These are phyloP conservation scores for Golubevia sp. DNA, from an alignment of 1,284 basidiomycete species.

Conservation along the genomic window DNA sequence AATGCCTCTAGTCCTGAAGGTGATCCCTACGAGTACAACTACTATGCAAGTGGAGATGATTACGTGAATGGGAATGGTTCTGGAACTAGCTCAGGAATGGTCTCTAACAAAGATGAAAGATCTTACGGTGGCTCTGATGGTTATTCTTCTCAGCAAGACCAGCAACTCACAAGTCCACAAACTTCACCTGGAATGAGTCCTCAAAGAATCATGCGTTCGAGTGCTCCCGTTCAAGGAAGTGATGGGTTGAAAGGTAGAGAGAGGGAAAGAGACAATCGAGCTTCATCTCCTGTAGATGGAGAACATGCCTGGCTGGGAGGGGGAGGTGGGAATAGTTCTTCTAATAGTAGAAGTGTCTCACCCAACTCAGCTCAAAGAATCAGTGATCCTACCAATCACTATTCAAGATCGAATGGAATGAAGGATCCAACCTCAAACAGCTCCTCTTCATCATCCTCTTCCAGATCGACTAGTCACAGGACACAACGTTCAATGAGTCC, in stretches of 20 bases:
- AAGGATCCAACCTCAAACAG: too few species aligned
- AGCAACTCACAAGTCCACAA: constrained; percentile 11
- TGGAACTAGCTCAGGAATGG: too few species aligned
- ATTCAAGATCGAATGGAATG: background rate
- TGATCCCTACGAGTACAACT: background rate
- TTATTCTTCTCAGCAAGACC: background rate
- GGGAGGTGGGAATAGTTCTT: constrained; percentile 3
- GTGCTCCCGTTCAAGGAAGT: background rate
- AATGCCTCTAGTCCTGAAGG: constrained; percentile 22
- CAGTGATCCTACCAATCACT: background rate
- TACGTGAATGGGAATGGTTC: background rate
- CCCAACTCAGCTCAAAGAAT: constrained; percentile 2
- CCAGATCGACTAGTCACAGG: too few species aligned
- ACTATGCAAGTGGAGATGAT: background rate
- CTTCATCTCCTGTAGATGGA: too few species aligned
- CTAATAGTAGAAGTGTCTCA: background rate
- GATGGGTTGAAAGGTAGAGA: background rate
- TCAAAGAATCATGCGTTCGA: background rate
- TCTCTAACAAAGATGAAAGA: constrained; percentile 5
- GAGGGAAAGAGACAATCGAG: too few species aligned
- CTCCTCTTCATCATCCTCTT: background rate
- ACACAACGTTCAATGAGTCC: background rate
- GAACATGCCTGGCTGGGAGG: constrained; percentile 11
- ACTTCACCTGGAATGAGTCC: constrained; percentile 9
- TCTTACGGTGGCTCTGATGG: constrained; percentile 16